Evolutionary conservation across 2,329 filamentous ascomycete species (phyloP).

Genomic region (Epichloe typhina): DNA sequence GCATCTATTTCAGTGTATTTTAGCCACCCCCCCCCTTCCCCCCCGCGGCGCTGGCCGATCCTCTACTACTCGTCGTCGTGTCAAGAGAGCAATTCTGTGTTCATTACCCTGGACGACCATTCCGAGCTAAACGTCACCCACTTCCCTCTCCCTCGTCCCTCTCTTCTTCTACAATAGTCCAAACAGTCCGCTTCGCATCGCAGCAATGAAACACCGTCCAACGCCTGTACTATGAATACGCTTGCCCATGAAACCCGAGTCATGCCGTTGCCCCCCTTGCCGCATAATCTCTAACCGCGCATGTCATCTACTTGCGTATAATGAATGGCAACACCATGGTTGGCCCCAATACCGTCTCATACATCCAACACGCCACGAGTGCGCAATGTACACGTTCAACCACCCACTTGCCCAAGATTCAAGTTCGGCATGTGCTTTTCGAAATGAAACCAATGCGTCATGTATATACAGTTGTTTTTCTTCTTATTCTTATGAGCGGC

Average conservation of each 20-base stretch:
- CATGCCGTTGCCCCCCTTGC: neutral
- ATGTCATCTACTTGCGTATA: neutral
- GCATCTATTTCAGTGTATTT: too few species aligned
- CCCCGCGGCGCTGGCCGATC: too few species aligned
- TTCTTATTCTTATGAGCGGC: neutral
- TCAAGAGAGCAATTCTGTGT: too few species aligned
- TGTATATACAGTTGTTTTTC: neutral
- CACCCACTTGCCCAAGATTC: neutral
- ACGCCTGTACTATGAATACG: constrained; percentile 3
- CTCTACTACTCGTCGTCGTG: too few species aligned
- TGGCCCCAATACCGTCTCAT: neutral
- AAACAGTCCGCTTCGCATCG: neutral
- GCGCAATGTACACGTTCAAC: neutral
- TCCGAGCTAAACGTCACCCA: too few species aligned
- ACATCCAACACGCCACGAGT: neutral
- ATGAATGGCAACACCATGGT: neutral
- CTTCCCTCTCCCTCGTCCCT: too few species aligned
- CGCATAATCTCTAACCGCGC: neutral
- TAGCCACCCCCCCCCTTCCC: too few species aligned
- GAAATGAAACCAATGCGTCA: neutral
- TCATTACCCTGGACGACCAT: too few species aligned
- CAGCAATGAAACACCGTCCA: neutral
- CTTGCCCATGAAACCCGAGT: neutral
- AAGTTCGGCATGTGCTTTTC: neutral
- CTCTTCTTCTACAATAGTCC: neutral